Percentiles rank a stretch among this genome's conserved stretches.
Evolutionary conservation across 768 basidiomycete genomes (phyloP).

Genomic region (Asterophora parasitica): DNA sequence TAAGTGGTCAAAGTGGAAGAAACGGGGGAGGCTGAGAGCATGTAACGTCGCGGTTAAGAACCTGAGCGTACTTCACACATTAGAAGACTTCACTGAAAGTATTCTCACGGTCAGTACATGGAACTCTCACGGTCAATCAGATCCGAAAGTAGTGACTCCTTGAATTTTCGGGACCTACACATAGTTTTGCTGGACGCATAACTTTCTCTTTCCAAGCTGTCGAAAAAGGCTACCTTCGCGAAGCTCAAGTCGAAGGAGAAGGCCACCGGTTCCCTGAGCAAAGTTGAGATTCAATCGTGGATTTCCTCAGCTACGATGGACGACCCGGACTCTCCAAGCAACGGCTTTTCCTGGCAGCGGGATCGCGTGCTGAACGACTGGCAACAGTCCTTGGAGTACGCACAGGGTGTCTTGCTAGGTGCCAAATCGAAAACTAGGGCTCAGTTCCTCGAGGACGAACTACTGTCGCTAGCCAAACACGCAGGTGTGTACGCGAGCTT

Average conservation of each 20-base stretch:
- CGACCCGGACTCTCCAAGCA: slow-evolving; percentile 27
- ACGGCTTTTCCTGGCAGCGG: slow-evolving; percentile 41
- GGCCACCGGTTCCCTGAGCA: slow-evolving; percentile 34
- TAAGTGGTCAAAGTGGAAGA: not conserved
- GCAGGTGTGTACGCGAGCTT: slow-evolving; percentile 39
- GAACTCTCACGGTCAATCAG: slow-evolving; percentile 9
- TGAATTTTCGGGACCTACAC: not conserved
- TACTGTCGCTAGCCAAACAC: slow-evolving; percentile 51
- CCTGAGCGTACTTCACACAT: too few species aligned
- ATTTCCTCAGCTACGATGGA: slow-evolving; percentile 41
- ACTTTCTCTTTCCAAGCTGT: slow-evolving; percentile 25
- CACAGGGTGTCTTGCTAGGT: slow-evolving; percentile 44
- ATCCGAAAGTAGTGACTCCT: slow-evolving; percentile 5
- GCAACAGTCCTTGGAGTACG: slow-evolving; percentile 49
- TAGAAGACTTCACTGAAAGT: not conserved
- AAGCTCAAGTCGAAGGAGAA: slow-evolving; percentile 49
- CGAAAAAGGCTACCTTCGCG: slow-evolving; percentile 34
- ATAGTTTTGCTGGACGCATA: not conserved
- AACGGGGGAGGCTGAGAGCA: not conserved
- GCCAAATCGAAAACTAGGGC: slow-evolving; percentile 50
- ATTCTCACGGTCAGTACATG: slow-evolving; percentile 14
- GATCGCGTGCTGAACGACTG: slow-evolving; percentile 52
- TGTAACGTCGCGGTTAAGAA: too few species aligned
- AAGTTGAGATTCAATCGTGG: slow-evolving; percentile 62
- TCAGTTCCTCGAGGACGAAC: slow-evolving; percentile 59